Base-by-base conservation (phyloP, 768 basidiomycete genomes). In the Naganishia friedmannii region DNA sequence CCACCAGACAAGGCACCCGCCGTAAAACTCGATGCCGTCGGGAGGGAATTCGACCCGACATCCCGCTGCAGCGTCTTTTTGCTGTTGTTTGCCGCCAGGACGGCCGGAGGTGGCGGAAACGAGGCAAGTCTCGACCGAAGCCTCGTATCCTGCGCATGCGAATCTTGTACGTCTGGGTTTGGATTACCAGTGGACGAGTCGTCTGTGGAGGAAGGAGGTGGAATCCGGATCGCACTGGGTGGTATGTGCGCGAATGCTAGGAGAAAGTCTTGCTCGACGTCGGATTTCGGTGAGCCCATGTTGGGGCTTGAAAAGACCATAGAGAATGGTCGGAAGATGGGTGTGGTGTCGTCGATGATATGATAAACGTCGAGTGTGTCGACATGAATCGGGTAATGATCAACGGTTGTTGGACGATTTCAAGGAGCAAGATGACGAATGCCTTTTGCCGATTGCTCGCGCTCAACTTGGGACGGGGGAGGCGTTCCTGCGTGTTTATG, bases 71-170 rank as follows among this genome's bases (percentile, higher is more conserved):
- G 63, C 23, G 23, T 26, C 66, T 46, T 31, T 51, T 26, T 37
- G 42, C 12, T 34, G n/a, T 53, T 67, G 34, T 63, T 65, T 46
- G 67, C 72, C 57, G 12, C 60, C 55, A 39, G 63, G 15, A 31
- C 56, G 23, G 66, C 13, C 21, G 21, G 19, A 13, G 34, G 54
- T 3, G 65, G 82, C 75, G 7, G 86, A 85, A 31, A 88, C 75
- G 13, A 83, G 74, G 0, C 86, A 85, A 19, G 76, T 29, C 12
- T 85, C 81, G 73, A 80, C 83, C 21, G 84, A 81, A 3, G 83
- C 83, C 21, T 84, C 83, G 15, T 82, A 80, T 9, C 84, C 80
- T 54, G 78, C 74, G 19, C 76, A 21, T 57, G 39, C 17, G 69
- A 29, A 29, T 54, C 57, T 31, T 65, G 54, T 5, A 72, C 71